phyloP scores from a whole-genome alignment of 352 stramenopile species.

The Globisporangium canariense region DNA sequence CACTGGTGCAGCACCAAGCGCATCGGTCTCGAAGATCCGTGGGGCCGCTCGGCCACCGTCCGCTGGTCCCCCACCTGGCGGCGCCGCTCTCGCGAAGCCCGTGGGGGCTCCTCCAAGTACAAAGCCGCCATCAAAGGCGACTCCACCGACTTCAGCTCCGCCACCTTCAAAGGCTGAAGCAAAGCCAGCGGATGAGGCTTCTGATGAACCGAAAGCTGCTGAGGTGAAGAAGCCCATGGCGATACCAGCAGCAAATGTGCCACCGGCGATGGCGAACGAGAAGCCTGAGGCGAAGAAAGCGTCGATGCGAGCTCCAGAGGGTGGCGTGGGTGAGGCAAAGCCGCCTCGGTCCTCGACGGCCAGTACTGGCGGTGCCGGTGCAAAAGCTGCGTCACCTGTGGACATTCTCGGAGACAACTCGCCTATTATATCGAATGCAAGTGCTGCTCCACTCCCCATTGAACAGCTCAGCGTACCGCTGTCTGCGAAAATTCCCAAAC shows the following conservation, averaged over 20 bases:
- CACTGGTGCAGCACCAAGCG: conserved; percentile 34
- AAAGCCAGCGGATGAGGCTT: conserved; percentile 17
- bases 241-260: background rate
- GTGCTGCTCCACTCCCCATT: conserved; percentile 13
- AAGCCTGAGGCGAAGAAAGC: conserved; percentile 6
- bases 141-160: conserved; percentile 3
- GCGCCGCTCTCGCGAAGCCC: conserved; percentile 22
- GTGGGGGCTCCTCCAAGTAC: conserved; percentile 19
- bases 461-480: conserved; percentile 16
- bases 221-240: conserved; percentile 2
- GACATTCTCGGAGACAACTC: conserved; percentile 41
- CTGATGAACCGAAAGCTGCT: background rate
- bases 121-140: conserved; percentile 9
- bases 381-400: conserved; percentile 28
- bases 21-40: conserved; percentile 75
- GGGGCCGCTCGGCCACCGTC: conserved; percentile 47
- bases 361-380: background rate
- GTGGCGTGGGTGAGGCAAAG: conserved; percentile 14
- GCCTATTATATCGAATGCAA: conserved; percentile 21
- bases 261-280: conserved; percentile 4
- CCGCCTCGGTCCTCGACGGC: conserved; percentile 2
- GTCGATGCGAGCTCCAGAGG: background rate
- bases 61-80: conserved; percentile 27
- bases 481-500: conserved; percentile 21
- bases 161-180: conserved; percentile 20